Evolutionary conservation across 75 land plant species (phyloP), one percentile per base, ranked within the genome.

Genomic region (Sequoia sempervirens): DNA sequence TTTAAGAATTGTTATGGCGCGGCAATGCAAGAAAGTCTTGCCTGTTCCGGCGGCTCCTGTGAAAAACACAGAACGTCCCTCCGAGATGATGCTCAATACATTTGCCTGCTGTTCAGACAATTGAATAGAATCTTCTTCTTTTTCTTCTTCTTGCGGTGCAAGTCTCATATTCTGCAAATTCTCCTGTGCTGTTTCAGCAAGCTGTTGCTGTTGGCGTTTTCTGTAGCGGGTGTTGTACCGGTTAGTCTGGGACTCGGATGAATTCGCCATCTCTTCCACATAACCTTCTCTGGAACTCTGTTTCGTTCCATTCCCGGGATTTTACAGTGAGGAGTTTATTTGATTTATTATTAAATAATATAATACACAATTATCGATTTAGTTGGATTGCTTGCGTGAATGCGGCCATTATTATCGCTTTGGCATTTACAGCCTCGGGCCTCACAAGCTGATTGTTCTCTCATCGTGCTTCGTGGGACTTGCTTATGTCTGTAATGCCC

Each of bases 1-100:
- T 53, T 76, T 86, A 23, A 95, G 85, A 30, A 52, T 54, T 45
- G 73, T 53, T 4, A 95, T 86, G 12, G 89, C 86, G 41, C 88
- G 74, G 58, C 85, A 74, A 45, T 93, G 83, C 70, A 95, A 58
- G 14, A 88, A 85, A 72, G 89, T 92, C 61, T 94, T 92, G 5
- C 95, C 96, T 10, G 96, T 95, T 53, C 96, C 96, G 3, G 96
- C 96, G 38, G 95, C 90, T 58, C 96, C 96, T 13, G 96, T 95
- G 8, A 95, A 81, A 81, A 95, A 95, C 34, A 95, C 91, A 54
- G 96, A 95, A 20, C 87, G 58, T 13, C 89, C 88, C 47, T 56
- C 23, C 4, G 89, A 84, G 28, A 95, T 86, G 36, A 91, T 87
- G 9, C 78, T 45, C 61, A 93, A 43, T 28, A 93, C 88, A 15